A percentile compares a stretch with the other conserved stretches of the same genome.
phyloP scores from a whole-genome alignment of 257 asterid species.

The Paraleonurus japonicus region DNA sequence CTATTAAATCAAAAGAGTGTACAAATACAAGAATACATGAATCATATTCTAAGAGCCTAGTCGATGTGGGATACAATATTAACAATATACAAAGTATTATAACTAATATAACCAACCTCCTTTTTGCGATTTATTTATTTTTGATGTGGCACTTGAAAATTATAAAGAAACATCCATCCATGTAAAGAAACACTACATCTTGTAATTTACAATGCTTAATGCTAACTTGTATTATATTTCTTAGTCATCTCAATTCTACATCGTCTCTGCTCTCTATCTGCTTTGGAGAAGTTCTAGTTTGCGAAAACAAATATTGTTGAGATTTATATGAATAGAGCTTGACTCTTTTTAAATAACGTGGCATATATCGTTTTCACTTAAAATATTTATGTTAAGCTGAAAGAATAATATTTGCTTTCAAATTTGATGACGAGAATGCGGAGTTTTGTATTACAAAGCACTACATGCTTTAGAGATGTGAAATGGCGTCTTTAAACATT shows the following conservation, averaged over 20 bases:
- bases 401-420: neutral
- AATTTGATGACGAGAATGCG: conserved; percentile 21
- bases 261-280: neutral
- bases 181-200: conserved; percentile 33
- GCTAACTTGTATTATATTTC: neutral
- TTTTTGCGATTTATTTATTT: neutral
- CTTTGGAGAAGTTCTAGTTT: conserved; percentile 11
- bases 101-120: conserved; percentile 39
- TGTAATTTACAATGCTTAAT: conserved; percentile 25
- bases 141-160: conserved; percentile 16
- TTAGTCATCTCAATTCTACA: neutral
- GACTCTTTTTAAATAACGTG: conserved; percentile 3
- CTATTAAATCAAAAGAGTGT: no score
- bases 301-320: neutral
- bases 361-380: neutral
- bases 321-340: neutral
- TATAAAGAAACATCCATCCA: conserved; percentile 10
- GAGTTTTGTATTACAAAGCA: conserved; percentile 11
- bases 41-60: no score
- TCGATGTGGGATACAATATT: no score
- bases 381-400: neutral
- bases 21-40: no score
- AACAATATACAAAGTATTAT: no score
- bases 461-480: conserved; percentile 34
- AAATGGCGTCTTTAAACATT: conserved; percentile 13